These are phyloP conservation scores for Trichophyton mentagrophytes DNA, from an alignment of 2,329 filamentous ascomycete species.

Conservation along the genomic window DNA sequence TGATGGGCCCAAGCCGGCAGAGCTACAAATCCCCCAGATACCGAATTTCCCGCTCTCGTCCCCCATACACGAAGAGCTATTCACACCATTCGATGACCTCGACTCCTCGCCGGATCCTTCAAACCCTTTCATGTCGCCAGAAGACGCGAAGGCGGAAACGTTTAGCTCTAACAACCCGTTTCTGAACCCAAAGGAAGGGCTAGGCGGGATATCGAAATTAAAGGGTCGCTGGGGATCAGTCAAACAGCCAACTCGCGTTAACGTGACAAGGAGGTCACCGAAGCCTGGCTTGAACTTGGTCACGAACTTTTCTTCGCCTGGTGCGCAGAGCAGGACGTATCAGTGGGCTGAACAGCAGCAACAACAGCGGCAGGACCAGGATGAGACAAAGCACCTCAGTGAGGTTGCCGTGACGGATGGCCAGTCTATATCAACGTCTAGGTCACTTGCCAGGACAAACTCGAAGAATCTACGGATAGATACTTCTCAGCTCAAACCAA, in stretches of 20 bases:
- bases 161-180: conserved; percentile 1
- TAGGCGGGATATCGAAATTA: background rate
- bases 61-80: conserved; percentile 31
- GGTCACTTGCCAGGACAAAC: background rate
- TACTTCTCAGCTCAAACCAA: background rate
- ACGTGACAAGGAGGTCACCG: conserved; percentile 14
- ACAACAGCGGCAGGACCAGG: conserved; percentile 7
- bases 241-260: background rate
- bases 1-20: background rate
- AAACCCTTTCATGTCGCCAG: conserved; percentile 23
- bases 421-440: background rate
- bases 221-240: background rate
- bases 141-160: conserved; percentile 14
- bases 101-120: conserved; percentile 17
- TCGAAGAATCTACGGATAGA: conserved; percentile 8
- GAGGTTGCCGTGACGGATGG: background rate
- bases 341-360: background rate
- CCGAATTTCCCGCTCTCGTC: conserved; percentile 33
- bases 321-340: background rate
- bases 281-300: conserved; percentile 32
- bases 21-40: conserved; percentile 18
- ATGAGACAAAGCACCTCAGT: background rate
- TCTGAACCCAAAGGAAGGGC: background rate
- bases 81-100: conserved; percentile 26
- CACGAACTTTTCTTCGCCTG: conserved; percentile 26